Percentiles rank a stretch among this genome's conserved stretches.
Evolutionary conservation across 2,329 filamentous ascomycete species (phyloP).

Genomic region (Coniella vitis): DNA sequence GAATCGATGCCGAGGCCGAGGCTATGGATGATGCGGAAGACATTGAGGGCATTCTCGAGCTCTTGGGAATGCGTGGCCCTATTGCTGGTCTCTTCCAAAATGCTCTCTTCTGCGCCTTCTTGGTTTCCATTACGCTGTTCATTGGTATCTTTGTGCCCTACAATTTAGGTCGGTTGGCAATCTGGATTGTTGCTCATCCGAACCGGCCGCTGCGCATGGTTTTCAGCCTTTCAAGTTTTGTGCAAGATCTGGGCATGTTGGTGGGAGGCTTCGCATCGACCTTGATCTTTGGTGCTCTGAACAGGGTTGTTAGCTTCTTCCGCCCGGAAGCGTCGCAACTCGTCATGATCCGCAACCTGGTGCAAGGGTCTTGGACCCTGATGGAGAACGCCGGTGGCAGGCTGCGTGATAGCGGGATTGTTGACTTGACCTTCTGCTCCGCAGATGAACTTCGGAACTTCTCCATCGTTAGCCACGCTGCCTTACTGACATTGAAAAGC

Average conservation of each 20-base stretch:
- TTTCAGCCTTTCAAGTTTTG: conserved; percentile 67
- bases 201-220: conserved; percentile 66
- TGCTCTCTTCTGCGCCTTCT: conserved; percentile 83
- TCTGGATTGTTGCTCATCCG: conserved; percentile 75
- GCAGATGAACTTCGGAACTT: conserved; percentile 65
- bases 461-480: conserved; percentile 68
- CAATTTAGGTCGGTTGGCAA: conserved; percentile 76
- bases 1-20: conserved; percentile 67
- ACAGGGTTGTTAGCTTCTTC: conserved; percentile 32
- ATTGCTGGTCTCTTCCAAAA: conserved; percentile 88
- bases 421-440: conserved; percentile 44
- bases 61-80: conserved; percentile 93
- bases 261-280: conserved; percentile 49
- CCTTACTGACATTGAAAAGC: conserved; percentile 54
- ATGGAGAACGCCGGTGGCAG: conserved; percentile 38
- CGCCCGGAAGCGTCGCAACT: conserved; percentile 16
- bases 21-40: conserved; percentile 85
- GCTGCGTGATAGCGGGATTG: conserved; percentile 42
- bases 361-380: conserved; percentile 32
- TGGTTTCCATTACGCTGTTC: conserved; percentile 82
- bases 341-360: conserved; percentile 8
- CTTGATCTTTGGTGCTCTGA: conserved; percentile 27
- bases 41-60: conserved; percentile 89
- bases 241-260: conserved; percentile 70
- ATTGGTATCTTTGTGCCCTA: conserved; percentile 87